A percentile compares a stretch with the other conserved stretches of the same genome.
Evolutionary conservation across 306 rosid genomes (phyloP).

Genomic region (Castanea crenata): DNA sequence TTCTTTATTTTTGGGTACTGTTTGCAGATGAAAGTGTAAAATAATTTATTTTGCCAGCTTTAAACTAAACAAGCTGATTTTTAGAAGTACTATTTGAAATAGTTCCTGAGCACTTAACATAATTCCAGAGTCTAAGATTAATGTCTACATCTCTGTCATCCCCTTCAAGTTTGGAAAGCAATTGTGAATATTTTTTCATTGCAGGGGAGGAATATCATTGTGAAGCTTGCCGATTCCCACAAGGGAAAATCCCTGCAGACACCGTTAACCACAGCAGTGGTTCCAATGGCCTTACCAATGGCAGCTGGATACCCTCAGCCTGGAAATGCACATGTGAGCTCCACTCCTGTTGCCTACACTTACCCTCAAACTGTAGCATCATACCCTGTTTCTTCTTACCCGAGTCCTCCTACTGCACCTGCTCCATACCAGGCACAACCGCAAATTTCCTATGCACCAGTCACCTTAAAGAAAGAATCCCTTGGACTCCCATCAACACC

Average conservation of each 20-base stretch:
- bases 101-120: background rate
- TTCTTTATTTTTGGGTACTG: background rate
- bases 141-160: background rate
- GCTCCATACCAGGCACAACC: constrained; percentile 50
- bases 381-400: constrained; percentile 53
- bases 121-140: background rate
- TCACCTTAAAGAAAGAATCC: constrained; percentile 42
- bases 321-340: constrained; percentile 39
- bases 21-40: background rate
- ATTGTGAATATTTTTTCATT: constrained; percentile 20
- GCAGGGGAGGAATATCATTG: constrained; percentile 71
- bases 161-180: background rate
- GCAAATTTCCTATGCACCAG: constrained; percentile 50
- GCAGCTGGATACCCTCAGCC: constrained; percentile 59
- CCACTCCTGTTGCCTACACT: constrained; percentile 40
- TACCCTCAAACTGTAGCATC: constrained; percentile 57
- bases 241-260: constrained; percentile 52
- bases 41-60: background rate
- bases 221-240: constrained; percentile 75
- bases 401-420: constrained; percentile 40
- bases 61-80: background rate
- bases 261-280: constrained; percentile 37
- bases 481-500: constrained; percentile 37
- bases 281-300: constrained; percentile 55
- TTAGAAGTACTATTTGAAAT: background rate